Conservation (phyloP, 345 rosid genomes). For the Syzygium aromaticum region DNA sequence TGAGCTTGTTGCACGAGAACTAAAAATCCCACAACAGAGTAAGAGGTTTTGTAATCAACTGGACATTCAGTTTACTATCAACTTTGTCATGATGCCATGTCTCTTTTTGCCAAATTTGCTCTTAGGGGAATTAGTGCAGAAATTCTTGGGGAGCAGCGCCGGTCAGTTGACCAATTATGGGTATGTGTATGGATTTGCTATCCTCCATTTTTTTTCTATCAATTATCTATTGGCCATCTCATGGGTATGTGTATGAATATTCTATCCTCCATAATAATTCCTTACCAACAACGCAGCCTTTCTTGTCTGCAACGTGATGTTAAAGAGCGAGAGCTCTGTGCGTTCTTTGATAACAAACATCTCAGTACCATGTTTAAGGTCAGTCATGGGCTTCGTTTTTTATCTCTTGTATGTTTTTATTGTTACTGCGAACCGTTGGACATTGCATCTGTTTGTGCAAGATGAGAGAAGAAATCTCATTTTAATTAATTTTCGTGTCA, state of each 20-base stretch:
- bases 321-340: constrained; percentile 83
- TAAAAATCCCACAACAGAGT: constrained; percentile 63
- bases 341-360: constrained; percentile 88
- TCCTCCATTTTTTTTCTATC: neutral
- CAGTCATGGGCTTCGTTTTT: constrained; percentile 9
- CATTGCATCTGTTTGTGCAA: neutral
- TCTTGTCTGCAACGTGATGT: constrained; percentile 77
- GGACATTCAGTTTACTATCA: neutral
- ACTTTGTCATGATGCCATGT: neutral
- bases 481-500: neutral
- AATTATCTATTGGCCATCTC: accelerated
- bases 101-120: constrained; percentile 9
- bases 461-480: neutral
- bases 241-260: neutral
- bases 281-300: constrained; percentile 39
- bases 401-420: neutral
- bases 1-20: constrained; percentile 79
- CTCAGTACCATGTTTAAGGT: constrained; percentile 99
- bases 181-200: constrained; percentile 26
- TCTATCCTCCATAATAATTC: neutral
- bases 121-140: constrained; percentile 69
- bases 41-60: neutral
- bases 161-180: constrained; percentile 81
- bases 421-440: neutral
- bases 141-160: constrained; percentile 65